phyloP scores from a whole-genome alignment of 2,329 filamentous ascomycete genomes.

The Samsoniella hepiali region DNA sequence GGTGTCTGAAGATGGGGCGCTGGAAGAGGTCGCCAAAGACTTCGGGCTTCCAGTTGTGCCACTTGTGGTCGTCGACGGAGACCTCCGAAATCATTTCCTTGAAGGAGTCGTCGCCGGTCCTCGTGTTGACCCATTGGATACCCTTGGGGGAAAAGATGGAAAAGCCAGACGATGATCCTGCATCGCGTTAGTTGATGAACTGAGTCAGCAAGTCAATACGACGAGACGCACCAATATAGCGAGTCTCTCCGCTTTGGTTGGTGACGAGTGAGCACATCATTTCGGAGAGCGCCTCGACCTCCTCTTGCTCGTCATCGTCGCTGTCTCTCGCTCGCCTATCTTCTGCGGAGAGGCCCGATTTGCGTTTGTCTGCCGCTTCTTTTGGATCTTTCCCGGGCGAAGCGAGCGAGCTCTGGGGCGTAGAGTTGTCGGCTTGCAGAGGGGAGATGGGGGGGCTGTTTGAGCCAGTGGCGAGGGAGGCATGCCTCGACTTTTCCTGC shows the following conservation, averaged over 20 bases:
- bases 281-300: conserved; percentile 86
- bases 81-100: conserved; percentile 90
- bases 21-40: conserved; percentile 91
- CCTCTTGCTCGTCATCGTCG: conserved; percentile 34
- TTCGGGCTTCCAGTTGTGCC: conserved; percentile 97
- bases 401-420: conserved; percentile 52
- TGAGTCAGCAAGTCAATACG: background rate
- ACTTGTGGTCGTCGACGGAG: conserved; percentile 91
- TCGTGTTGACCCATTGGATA: conserved; percentile 97
- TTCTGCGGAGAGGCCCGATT: conserved; percentile 26
- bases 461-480: conserved; percentile 45
- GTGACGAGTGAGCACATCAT: conserved; percentile 99
- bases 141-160: conserved; percentile 98
- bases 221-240: conserved; percentile 75
- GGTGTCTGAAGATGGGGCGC: conserved; percentile 74
- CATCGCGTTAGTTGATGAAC: conserved; percentile 18
- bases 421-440: conserved; percentile 43
- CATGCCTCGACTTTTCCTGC: conserved; percentile 54
- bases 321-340: conserved; percentile 22
- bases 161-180: conserved; percentile 93
- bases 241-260: conserved; percentile 88
- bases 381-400: conserved; percentile 47
- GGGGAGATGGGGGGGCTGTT: conserved; percentile 47
- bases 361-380: conserved; percentile 33
- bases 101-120: conserved; percentile 93